These are phyloP conservation scores for Fusarium duplospermum DNA, from an alignment of 2,329 filamentous ascomycete species.

Conservation along the genomic window DNA sequence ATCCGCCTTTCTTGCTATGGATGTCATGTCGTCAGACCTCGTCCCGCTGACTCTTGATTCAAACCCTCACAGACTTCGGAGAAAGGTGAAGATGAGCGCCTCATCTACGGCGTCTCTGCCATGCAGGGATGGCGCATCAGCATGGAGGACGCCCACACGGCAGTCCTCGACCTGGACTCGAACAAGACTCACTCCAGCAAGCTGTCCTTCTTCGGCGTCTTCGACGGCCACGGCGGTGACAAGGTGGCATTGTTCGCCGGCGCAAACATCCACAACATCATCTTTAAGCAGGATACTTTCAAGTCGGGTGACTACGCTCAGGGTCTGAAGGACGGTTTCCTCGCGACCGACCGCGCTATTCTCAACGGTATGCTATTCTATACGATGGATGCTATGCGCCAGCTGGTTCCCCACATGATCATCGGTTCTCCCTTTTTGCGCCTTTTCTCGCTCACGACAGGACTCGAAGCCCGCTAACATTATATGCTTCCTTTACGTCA, in stretches of 20 bases:
- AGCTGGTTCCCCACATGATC: slow-evolving; percentile 21
- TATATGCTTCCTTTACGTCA: slow-evolving; percentile 53
- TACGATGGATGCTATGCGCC: slow-evolving; percentile 56
- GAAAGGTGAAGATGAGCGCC: slow-evolving; percentile 90
- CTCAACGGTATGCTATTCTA: slow-evolving; percentile 71
- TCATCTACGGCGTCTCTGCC: slow-evolving; percentile 93
- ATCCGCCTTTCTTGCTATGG: slow-evolving; percentile 6
- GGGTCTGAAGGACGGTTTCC: slow-evolving; percentile 95
- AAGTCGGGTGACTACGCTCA: slow-evolving; percentile 92
- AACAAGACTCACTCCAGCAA: slow-evolving; percentile 76
- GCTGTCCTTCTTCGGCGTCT: slow-evolving; percentile 97
- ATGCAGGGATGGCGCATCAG: slow-evolving; percentile 99
- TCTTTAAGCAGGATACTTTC: slow-evolving; percentile 94
- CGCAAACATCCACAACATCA: slow-evolving; percentile 92
- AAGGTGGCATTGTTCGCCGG: slow-evolving; percentile 95
- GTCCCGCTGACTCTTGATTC: slow-evolving; percentile 42
- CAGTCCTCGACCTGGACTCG: slow-evolving; percentile 82
- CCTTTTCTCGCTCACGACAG: neutral
- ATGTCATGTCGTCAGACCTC: slow-evolving; percentile 18
- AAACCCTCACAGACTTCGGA: slow-evolving; percentile 76
- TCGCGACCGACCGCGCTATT: slow-evolving; percentile 95
- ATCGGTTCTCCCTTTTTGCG: neutral
- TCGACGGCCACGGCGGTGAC: slow-evolving; percentile 96
- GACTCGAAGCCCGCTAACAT: slow-evolving; percentile 22
- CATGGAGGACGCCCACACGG: slow-evolving; percentile 97